Conservation (phyloP, 108 stramenopile species). For the Cylindrotheca fusiformis region DNA sequence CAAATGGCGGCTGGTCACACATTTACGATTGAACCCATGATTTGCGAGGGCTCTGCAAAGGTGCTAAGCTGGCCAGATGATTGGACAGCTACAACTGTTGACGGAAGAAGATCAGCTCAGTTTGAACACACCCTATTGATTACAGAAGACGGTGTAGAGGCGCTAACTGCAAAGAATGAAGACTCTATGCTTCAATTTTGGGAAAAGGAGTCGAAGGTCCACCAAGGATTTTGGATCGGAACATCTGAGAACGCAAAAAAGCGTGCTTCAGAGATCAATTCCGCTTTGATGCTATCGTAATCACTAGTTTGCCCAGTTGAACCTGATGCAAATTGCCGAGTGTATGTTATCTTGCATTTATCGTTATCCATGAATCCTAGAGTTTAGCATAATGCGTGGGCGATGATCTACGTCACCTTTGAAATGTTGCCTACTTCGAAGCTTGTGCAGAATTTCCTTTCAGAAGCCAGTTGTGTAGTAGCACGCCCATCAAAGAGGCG, state of each 20-base stretch:
- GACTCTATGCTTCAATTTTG: slow-evolving; percentile 78
- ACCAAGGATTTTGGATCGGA: slow-evolving; percentile 71
- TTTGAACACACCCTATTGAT: slow-evolving; percentile 91
- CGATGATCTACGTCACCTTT: too few relatives aligned
- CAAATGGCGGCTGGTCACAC: slow-evolving; percentile 90
- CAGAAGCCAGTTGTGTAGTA: slow-evolving; percentile 8
- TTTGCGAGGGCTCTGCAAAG: slow-evolving; percentile 81
- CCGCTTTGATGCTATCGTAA: not conserved
- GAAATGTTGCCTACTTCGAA: too few relatives aligned
- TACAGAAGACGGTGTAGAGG: slow-evolving; percentile 80
- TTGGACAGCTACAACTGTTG: slow-evolving; percentile 92
- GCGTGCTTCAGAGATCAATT: slow-evolving; percentile 1
- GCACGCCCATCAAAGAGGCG: slow-evolving; percentile 13
- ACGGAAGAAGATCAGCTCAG: slow-evolving; percentile 83
- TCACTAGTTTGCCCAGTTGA: too few relatives aligned
- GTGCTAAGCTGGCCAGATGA: slow-evolving; percentile 86
- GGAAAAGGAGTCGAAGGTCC: slow-evolving; percentile 75
- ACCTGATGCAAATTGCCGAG: too few relatives aligned
- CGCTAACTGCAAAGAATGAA: slow-evolving; percentile 81
- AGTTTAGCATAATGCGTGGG: too few relatives aligned
- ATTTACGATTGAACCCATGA: slow-evolving; percentile 99
- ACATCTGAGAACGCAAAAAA: slow-evolving; percentile 45
- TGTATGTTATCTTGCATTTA: too few relatives aligned
- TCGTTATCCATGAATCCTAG: too few relatives aligned
- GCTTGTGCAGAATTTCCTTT: too few relatives aligned